phyloP scores from a whole-genome alignment of 495 filamentous ascomycete genomes.

The Hypoxylon subgilvum region DNA sequence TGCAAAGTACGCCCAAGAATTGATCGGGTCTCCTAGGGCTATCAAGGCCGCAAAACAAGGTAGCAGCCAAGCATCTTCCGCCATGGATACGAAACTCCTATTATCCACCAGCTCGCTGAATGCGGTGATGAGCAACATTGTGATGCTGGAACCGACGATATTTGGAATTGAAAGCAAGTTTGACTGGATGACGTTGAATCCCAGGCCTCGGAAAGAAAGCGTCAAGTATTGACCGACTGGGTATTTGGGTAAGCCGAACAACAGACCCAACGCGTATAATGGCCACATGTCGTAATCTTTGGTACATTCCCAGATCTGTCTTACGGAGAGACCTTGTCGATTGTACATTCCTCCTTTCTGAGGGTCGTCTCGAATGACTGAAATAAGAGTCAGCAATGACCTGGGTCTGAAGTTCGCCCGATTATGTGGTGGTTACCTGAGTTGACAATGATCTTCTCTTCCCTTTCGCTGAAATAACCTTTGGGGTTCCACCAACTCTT shows the following conservation, averaged over 20 bases:
- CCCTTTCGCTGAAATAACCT: slow-evolving; percentile 71
- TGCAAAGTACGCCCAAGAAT: slow-evolving; percentile 35
- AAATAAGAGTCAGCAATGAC: slow-evolving; percentile 5
- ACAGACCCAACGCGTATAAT: slow-evolving; percentile 69
- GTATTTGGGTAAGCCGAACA: slow-evolving; percentile 63
- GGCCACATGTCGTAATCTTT: slow-evolving; percentile 51
- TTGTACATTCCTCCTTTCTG: slow-evolving; percentile 66
- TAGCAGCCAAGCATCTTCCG: slow-evolving; percentile 38
- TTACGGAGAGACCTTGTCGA: slow-evolving; percentile 66
- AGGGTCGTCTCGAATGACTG: slow-evolving; percentile 71
- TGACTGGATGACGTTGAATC: slow-evolving; percentile 72
- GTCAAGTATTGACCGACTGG: slow-evolving; percentile 68
- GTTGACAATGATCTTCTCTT: slow-evolving; percentile 77
- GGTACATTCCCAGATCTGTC: slow-evolving; percentile 58
- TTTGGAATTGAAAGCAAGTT: slow-evolving; percentile 50
- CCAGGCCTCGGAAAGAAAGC: slow-evolving; percentile 65
- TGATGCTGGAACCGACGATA: slow-evolving; percentile 24
- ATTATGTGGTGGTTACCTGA: slow-evolving; percentile 42
- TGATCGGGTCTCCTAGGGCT: slow-evolving; percentile 27
- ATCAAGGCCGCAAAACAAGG: slow-evolving; percentile 38
- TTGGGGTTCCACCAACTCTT: slow-evolving; percentile 59
- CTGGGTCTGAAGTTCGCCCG: neutral
- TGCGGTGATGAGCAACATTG: slow-evolving; percentile 36
- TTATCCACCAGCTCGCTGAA: slow-evolving; percentile 37
- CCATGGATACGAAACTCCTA: slow-evolving; percentile 41